Base-by-base conservation (phyloP, 768 basidiomycete genomes). In the Pleurotus tuoliensis region DNA sequence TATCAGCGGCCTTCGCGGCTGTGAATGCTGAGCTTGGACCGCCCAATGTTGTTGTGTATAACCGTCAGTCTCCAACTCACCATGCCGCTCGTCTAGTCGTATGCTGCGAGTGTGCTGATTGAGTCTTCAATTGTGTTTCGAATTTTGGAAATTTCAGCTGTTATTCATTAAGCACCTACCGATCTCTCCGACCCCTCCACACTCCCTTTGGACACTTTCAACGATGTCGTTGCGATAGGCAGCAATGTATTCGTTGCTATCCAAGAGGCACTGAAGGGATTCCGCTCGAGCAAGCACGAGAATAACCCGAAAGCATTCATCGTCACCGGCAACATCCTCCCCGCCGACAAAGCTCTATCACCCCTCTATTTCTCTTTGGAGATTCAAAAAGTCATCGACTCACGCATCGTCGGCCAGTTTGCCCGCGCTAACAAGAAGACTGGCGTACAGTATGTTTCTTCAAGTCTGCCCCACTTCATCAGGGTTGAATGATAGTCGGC, bases 1-100 rank as follows among this genome's bases (percentile, higher is more conserved):
- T 79, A 45, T 58, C 54, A 18, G 49, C 60, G 1, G 76, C 73
- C 0, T 80, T 81, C 59, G 65, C 65, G 13, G 49, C 59, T 37
- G 72, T 76, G 11, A 60, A 70, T 24, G 63, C 65, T 44, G 63
- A 66, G 12, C 72, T 80, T 47, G 80, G 77, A 4, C 65, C 71
- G 11, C 61, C 79, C 3, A 78, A 76, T 45, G 65, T 79, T 44
- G 77, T 82, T 5, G 65, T 79, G 39, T 79, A 73, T 59, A 81
- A 80, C 57, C 78, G 79, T 58, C 67, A 58, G 39, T 55, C 46
- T 40, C 59, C 50, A n/a, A n/a, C 63, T 27, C 44, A 63, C 13
- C 55, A 44, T 43, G 15, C 15, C 20, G 25, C 27, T 0, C 27
- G 6, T 30, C 6, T 30, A 8, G 27, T 5, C 27, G 27, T 30